phyloP scores from a whole-genome alignment of 352 stramenopile genomes.

The Phytophthora melonis region DNA sequence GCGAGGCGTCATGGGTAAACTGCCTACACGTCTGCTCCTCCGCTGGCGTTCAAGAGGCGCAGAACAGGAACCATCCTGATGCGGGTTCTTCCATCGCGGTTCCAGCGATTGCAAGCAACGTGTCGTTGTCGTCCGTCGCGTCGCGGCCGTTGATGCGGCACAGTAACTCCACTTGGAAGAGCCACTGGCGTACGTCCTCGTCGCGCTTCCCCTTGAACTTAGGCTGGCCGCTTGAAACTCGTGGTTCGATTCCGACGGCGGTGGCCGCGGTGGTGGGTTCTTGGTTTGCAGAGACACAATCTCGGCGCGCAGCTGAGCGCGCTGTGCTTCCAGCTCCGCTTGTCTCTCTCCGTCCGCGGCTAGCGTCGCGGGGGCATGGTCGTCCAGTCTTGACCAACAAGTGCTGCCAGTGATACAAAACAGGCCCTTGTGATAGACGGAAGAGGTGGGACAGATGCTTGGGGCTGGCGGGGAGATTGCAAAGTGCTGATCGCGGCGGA shows the following conservation, averaged over 20 bases:
- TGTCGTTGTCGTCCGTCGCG: conserved; percentile 7
- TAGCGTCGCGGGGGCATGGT: conserved; percentile 9
- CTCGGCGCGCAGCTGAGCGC: conserved; percentile 2
- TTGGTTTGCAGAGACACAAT: conserved; percentile 9
- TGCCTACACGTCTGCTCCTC: conserved; percentile 19
- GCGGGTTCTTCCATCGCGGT: conserved; percentile 25
- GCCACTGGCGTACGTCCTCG: conserved; percentile 28
- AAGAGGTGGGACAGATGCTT: no score
- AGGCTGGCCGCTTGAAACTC: conserved; percentile 12
- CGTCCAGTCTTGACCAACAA: conserved; percentile 21
- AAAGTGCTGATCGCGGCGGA: not conserved
- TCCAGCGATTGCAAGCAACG: conserved; percentile 11
- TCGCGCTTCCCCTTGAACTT: conserved; percentile 1
- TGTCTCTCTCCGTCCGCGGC: not conserved
- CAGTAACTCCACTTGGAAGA: conserved; percentile 28
- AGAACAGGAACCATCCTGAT: conserved; percentile 29
- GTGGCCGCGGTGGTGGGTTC: not conserved
- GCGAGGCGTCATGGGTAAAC: conserved; percentile 17
- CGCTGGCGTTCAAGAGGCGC: conserved; percentile 10
- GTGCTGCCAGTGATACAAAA: conserved; percentile 20
- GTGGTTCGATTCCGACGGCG: not conserved
- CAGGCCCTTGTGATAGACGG: no score
- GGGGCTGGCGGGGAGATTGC: no score
- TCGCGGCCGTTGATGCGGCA: conserved; percentile 23
- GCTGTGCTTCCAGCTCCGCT: conserved; percentile 11